A percentile compares a stretch with the other conserved stretches of the same genome.
Conservation (phyloP, 2,329 filamentous ascomycete species). For the Lasiodiplodia gonubiensis region DNA sequence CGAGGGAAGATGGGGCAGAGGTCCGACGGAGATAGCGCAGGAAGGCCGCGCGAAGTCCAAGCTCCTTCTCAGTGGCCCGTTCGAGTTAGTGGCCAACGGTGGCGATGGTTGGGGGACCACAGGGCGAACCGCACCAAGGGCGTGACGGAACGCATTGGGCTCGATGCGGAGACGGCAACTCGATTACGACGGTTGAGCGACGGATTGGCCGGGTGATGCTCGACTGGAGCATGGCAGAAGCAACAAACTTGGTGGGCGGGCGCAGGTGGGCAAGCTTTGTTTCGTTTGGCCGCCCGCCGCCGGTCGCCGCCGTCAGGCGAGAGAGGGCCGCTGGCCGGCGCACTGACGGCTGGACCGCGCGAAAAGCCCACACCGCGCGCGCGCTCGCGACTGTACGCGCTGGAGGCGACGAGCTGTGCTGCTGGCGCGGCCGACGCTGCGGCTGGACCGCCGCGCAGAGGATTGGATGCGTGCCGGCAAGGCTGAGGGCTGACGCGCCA, state of each 20-base stretch:
- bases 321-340: constrained; percentile 12
- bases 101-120: constrained; percentile 9
- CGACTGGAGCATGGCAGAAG: constrained; percentile 1
- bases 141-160: constrained; percentile 11
- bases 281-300: constrained; percentile 1
- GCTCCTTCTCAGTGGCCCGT: constrained; percentile 7
- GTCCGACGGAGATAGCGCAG: constrained; percentile 22
- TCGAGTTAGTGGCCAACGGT: constrained; percentile 17
- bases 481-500: constrained; percentile 16
- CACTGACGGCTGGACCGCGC: constrained; percentile 1
- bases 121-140: constrained; percentile 13
- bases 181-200: not conserved
- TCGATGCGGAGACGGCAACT: not conserved
- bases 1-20: constrained; percentile 9
- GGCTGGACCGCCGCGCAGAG: not conserved
- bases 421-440: not conserved
- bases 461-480: constrained; percentile 3
- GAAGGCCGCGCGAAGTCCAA: constrained; percentile 6
- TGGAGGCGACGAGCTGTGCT: not conserved
- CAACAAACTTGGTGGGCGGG: not conserved
- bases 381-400: not conserved
- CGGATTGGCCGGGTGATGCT: constrained; percentile 13
- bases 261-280: constrained; percentile 4
- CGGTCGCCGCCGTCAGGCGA: constrained; percentile 1
- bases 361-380: constrained; percentile 1